These are phyloP conservation scores for Raphanus hybrid DNA, from an alignment of 441 rosid species.

Conservation along the genomic window DNA sequence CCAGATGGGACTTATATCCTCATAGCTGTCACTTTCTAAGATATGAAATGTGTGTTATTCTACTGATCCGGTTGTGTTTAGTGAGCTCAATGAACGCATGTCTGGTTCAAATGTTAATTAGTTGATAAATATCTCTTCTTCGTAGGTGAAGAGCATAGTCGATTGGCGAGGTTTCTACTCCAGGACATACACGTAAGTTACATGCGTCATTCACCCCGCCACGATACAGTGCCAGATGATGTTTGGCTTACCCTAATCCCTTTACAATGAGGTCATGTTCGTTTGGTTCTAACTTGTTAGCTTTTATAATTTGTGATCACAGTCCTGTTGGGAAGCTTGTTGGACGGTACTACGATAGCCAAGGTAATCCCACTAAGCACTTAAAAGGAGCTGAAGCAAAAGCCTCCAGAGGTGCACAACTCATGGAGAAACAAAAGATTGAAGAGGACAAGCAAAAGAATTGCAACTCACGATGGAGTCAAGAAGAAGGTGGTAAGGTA, in stretches of 20 bases:
- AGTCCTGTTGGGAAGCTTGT: constrained; percentile 85
- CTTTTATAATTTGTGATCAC: constrained; percentile 20
- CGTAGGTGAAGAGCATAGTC: constrained; percentile 88
- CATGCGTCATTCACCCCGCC: not conserved
- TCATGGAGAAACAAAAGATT: constrained; percentile 80
- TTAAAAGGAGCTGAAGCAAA: constrained; percentile 92
- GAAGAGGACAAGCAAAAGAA: constrained; percentile 88
- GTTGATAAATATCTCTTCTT: constrained; percentile 24
- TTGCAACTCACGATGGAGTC: constrained; percentile 97
- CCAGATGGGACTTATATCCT: not conserved
- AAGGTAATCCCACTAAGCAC: constrained; percentile 82
- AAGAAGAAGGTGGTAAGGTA: constrained; percentile 94
- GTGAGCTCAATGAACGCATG: constrained; percentile 8
- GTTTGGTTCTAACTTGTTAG: constrained; percentile 3
- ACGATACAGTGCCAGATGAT: not conserved
- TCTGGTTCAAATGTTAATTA: not conserved
- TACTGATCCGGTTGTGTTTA: not conserved
- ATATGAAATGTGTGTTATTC: not conserved
- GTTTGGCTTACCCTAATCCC: not conserved
- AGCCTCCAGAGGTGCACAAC: constrained; percentile 89
- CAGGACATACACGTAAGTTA: constrained; percentile 78
- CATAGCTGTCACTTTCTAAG: not conserved
- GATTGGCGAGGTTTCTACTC: constrained; percentile 91
- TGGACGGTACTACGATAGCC: constrained; percentile 78
- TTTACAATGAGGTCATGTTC: not conserved